Conservation (phyloP, 2,329 filamentous ascomycete genomes). For the Diaporthe sp. region DNA sequence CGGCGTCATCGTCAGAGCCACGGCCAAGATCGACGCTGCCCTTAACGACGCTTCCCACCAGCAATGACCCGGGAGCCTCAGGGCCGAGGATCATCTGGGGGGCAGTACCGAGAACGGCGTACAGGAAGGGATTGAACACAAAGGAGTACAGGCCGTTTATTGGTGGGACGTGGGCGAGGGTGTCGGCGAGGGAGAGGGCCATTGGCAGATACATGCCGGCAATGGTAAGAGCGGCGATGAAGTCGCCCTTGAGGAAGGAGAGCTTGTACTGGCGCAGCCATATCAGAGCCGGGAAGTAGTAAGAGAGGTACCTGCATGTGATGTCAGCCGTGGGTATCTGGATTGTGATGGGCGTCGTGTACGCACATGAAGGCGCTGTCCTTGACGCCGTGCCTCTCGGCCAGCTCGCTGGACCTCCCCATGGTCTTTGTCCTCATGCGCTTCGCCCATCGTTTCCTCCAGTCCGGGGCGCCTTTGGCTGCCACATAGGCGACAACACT, state of each 20-base stretch:
- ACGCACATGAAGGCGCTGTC: slow-evolving; percentile 81
- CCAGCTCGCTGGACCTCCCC: slow-evolving; percentile 80
- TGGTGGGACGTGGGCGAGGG: slow-evolving; percentile 91
- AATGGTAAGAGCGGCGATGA: slow-evolving; percentile 92
- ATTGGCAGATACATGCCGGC: slow-evolving; percentile 99
- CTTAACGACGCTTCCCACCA: slow-evolving; percentile 90
- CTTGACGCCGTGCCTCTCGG: slow-evolving; percentile 80
- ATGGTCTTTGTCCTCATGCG: slow-evolving; percentile 75
- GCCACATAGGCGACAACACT: slow-evolving; percentile 55
- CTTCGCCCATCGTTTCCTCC: slow-evolving; percentile 64
- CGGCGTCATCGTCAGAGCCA: slow-evolving; percentile 73
- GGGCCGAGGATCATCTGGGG: slow-evolving; percentile 95
- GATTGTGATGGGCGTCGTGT: background rate
- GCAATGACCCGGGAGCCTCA: slow-evolving; percentile 91
- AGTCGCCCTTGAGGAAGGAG: slow-evolving; percentile 86
- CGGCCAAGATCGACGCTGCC: slow-evolving; percentile 79
- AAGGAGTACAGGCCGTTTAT: slow-evolving; percentile 96
- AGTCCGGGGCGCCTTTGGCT: slow-evolving; percentile 56
- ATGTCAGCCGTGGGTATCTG: slow-evolving; percentile 37
- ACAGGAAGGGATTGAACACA: slow-evolving; percentile 91
- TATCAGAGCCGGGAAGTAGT: slow-evolving; percentile 92
- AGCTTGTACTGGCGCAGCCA: slow-evolving; percentile 92
- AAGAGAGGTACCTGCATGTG: slow-evolving; percentile 81
- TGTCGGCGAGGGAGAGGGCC: slow-evolving; percentile 92
- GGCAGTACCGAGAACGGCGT: slow-evolving; percentile 91